Base-by-base conservation (phyloP, 2,329 filamentous ascomycete species). In the Diplodia sapinea region DNA sequence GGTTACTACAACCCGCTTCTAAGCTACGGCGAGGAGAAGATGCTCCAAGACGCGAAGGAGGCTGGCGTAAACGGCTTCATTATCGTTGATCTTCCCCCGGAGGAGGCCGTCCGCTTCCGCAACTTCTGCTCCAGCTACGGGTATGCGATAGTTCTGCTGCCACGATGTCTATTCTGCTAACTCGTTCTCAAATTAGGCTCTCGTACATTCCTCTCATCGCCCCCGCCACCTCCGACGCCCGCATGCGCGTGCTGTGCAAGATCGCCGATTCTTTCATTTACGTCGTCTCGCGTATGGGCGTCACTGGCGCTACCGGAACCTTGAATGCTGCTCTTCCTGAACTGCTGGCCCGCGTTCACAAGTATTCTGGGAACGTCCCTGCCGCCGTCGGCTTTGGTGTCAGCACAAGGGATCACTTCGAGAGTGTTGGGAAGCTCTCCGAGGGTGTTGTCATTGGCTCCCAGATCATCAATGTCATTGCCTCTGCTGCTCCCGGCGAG, bases 231-330 rank as follows among this genome's bases (percentile, higher is more conserved):
- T 97, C 93, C 7, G 93, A 97, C 73, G 85, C 88, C 71, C 91
- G 95, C 75, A 97, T 99, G 94, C 94, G 92, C 82, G 86, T 97
- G 50, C 89, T 99, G 13, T 99, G 95, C 87, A 89, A 92, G 79
- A 94, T 99, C 70, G 95, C 95, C 76, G 94, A 98, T 81, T 97
- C 94, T 3, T 99, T 98, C 83, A 96, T 99, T 81, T 99, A 99
- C 79, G 94, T 99, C 70, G 95, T 99, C 67, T 98, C 94, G 31
- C 87, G 94, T 73, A 96, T 97, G 91, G 95, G 95, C 73, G 94
- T 98, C 67, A 99, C 95, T 11, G 95, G 95, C 73, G 95, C 93
- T 15, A 90, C 89, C 0, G 94, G 94, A 40, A 89, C 88, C 31
- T 82, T 99, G 74, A 97, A 92, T 79, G 85, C 89, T 54, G 89